Percentiles rank a stretch among this genome's conserved stretches.
These are phyloP conservation scores for Vaccinium macrocarpon DNA, from an alignment of 148 eudicot genomes.

Conservation along the genomic window DNA sequence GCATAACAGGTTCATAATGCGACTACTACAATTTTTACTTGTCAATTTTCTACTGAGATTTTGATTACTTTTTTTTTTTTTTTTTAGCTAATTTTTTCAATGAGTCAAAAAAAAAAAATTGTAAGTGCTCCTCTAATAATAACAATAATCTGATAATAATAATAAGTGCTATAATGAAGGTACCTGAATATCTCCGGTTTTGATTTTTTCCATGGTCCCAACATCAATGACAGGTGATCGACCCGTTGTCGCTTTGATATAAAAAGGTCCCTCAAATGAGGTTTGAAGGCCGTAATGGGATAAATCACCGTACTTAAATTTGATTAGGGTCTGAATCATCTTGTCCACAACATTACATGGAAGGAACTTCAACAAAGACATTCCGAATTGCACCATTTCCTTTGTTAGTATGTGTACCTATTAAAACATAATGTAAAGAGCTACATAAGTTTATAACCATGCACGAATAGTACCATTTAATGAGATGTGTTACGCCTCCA, in stretches of 20 bases:
- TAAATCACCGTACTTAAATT: conserved; percentile 24
- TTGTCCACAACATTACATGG: conserved; percentile 29
- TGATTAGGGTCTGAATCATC: conserved; percentile 14
- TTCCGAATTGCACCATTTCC: conserved; percentile 28
- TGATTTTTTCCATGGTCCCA: conserved; percentile 32
- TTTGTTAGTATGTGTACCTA: conserved; percentile 32
- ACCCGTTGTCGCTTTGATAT: conserved; percentile 23
- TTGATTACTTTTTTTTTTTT: no score
- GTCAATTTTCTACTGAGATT: no score
- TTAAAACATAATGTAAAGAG: not conserved
- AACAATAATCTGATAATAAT: no score
- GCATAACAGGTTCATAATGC: no score
- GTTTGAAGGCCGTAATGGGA: conserved; percentile 26
- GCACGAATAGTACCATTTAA: not conserved
- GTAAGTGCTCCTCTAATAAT: no score
- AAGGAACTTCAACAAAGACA: conserved; percentile 24
- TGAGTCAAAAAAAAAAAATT: no score
- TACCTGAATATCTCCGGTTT: conserved; percentile 29
- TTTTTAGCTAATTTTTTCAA: no score
- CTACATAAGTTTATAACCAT: not conserved
- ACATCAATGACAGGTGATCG: conserved; percentile 42
- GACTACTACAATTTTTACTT: no score
- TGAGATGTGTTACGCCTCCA: no score
- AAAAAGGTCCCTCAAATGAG: conserved; percentile 37
- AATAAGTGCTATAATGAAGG: no score